phyloP scores from a whole-genome alignment of 108 stramenopile genomes.

The Nannochloropsis granulata region DNA sequence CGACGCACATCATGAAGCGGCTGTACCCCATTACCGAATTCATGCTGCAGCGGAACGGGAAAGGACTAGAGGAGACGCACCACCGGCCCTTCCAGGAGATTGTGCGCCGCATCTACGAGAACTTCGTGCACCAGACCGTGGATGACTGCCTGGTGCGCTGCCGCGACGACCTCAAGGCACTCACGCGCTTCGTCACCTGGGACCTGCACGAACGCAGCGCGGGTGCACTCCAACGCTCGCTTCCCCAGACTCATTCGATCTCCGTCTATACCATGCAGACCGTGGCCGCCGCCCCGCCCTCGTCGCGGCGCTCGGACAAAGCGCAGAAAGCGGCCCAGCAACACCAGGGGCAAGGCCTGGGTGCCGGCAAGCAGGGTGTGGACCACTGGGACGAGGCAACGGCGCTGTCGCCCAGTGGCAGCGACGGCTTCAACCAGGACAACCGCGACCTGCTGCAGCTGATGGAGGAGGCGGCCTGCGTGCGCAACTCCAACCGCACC shows the following conservation, averaged over 20 bases:
- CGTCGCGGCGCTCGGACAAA: neutral
- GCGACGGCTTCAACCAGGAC: constrained; percentile 18
- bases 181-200: constrained; percentile 84
- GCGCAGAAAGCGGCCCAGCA: constrained; percentile 11
- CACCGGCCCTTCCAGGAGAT: constrained; percentile 40
- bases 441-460: constrained; percentile 59
- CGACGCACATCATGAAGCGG: constrained; percentile 66
- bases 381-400: constrained; percentile 34
- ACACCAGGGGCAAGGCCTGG: neutral
- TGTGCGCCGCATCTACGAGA: constrained; percentile 59
- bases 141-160: constrained; percentile 46
- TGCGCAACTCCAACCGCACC: constrained; percentile 57
- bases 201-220: constrained; percentile 65
- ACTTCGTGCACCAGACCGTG: constrained; percentile 57
- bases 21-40: constrained; percentile 66
- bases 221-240: constrained; percentile 57
- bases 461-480: constrained; percentile 65
- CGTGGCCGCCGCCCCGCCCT: neutral
- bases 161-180: constrained; percentile 63
- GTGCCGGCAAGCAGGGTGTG: neutral
- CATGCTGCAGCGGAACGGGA: constrained; percentile 58
- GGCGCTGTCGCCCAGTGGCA: neutral
- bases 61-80: constrained; percentile 43
- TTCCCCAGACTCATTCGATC: constrained; percentile 47
- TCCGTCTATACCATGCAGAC: constrained; percentile 36